These are phyloP conservation scores for Teratosphaeria zuluensis DNA, from an alignment of 2,329 filamentous ascomycete species.

Conservation along the genomic window DNA sequence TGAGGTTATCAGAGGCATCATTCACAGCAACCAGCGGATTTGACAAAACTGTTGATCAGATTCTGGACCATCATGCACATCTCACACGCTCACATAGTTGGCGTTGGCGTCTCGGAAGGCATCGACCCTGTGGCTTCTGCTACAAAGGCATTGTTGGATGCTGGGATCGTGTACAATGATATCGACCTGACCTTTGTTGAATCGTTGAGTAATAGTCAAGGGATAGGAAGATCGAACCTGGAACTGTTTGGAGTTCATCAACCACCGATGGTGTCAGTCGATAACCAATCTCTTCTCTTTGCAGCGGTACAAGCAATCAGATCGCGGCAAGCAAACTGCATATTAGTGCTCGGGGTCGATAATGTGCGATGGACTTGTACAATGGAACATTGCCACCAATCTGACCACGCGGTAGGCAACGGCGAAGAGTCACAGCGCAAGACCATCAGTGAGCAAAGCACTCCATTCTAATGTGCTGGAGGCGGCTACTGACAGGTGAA, in stretches of 20 bases:
- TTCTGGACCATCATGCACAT: slow-evolving; percentile 6
- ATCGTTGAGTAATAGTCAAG: not conserved
- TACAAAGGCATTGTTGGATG: slow-evolving; percentile 19
- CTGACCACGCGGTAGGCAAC: not conserved
- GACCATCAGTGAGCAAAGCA: slow-evolving; percentile 2
- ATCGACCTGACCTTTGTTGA: slow-evolving; percentile 13
- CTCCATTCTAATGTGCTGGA: not conserved
- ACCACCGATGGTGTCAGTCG: slow-evolving; percentile 9
- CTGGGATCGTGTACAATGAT: slow-evolving; percentile 17
- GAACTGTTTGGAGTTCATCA: slow-evolving; percentile 14
- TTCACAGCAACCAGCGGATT: too few relatives aligned
- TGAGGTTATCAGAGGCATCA: too few relatives aligned
- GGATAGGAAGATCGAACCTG: slow-evolving; percentile 2
- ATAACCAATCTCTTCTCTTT: slow-evolving; percentile 13
- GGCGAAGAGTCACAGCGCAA: not conserved
- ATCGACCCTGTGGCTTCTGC: slow-evolving; percentile 11
- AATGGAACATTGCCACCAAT: not conserved
- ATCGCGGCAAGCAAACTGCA: slow-evolving; percentile 4
- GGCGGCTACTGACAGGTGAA: slow-evolving; percentile 2
- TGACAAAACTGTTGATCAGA: too few relatives aligned
- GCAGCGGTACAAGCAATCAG: slow-evolving; percentile 10
- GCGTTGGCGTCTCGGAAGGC: slow-evolving; percentile 9
- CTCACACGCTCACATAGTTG: slow-evolving; percentile 15
- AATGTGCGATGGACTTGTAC: not conserved
- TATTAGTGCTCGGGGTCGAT: not conserved